A percentile compares a stretch with the other conserved stretches of the same genome.
Conservation (phyloP, 495 filamentous ascomycete genomes). For the Penicillium ucsense region DNA sequence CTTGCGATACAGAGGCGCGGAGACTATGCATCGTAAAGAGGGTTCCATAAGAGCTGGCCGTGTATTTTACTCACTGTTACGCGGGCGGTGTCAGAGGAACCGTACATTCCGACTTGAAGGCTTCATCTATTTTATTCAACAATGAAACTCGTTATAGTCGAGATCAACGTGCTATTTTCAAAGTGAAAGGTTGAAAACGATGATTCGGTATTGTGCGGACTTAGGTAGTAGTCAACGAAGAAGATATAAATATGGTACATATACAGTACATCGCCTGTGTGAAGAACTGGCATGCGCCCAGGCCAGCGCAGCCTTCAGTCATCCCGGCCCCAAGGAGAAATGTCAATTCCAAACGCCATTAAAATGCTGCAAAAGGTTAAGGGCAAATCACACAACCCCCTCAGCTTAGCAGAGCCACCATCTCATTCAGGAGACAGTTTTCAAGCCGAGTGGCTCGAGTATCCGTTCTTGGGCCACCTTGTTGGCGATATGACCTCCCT, state of each 20-base stretch:
- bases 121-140: background rate
- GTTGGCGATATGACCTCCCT: constrained; percentile 70
- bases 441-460: constrained; percentile 44
- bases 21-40: constrained; percentile 51
- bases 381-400: constrained; percentile 3
- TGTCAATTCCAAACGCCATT: constrained; percentile 29
- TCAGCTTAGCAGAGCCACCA: constrained; percentile 5
- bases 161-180: background rate
- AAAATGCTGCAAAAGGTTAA: constrained; percentile 29
- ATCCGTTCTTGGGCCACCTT: constrained; percentile 68
- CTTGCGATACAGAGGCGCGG: constrained; percentile 77
- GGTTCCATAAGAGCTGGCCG: constrained; percentile 90
- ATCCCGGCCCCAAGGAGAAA: constrained; percentile 7
- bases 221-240: constrained; percentile 2
- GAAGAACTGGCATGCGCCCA: background rate
- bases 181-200: too few relatives aligned
- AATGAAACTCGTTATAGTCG: background rate
- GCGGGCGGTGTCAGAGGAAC: constrained; percentile 86
- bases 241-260: constrained; percentile 20
- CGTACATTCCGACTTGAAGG: constrained; percentile 43
- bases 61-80: constrained; percentile 57
- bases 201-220: constrained; percentile 6
- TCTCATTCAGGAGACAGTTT: constrained; percentile 17
- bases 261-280: constrained; percentile 12
- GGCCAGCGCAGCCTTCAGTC: constrained; percentile 3